A percentile compares a stretch with the other conserved stretches of the same genome.
These are phyloP conservation scores for Eleusine coracana DNA, from an alignment of 176 grass and related monocot species.

Conservation along the genomic window DNA sequence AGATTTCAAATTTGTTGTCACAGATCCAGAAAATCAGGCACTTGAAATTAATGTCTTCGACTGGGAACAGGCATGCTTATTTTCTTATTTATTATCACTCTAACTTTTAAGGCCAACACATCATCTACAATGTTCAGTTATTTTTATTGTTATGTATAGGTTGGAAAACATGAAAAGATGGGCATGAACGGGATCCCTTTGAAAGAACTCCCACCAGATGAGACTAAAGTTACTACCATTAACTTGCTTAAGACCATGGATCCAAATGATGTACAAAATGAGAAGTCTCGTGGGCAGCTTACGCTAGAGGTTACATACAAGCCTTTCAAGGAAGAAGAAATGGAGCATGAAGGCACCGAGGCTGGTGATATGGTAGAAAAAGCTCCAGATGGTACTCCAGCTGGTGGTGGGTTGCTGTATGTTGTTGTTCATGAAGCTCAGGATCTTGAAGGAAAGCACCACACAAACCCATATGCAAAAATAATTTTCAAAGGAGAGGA, in stretches of 20 bases:
- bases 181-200: constrained; percentile 69
- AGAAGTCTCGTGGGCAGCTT: constrained; percentile 77
- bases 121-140: background rate
- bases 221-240: constrained; percentile 64
- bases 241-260: constrained; percentile 84
- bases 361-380: constrained; percentile 50
- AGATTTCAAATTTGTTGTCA: constrained; percentile 80
- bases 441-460: constrained; percentile 93
- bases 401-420: constrained; percentile 81
- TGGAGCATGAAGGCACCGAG: constrained; percentile 48
- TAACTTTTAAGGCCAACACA: constrained; percentile 21
- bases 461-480: constrained; percentile 83
- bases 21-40: constrained; percentile 78
- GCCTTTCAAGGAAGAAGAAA: constrained; percentile 85
- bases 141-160: constrained; percentile 51
- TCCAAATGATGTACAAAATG: constrained; percentile 71
- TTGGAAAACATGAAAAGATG: constrained; percentile 86
- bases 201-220: constrained; percentile 68
- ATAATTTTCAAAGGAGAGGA: constrained; percentile 83
- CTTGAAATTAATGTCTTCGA: constrained; percentile 83
- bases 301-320: constrained; percentile 73
- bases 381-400: constrained; percentile 65
- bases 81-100: constrained; percentile 26
- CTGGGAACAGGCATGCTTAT: constrained; percentile 78
- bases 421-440: constrained; percentile 82